Evolutionary conservation across 768 basidiomycete species (phyloP).

Genomic region (Auricularia sp.): DNA sequence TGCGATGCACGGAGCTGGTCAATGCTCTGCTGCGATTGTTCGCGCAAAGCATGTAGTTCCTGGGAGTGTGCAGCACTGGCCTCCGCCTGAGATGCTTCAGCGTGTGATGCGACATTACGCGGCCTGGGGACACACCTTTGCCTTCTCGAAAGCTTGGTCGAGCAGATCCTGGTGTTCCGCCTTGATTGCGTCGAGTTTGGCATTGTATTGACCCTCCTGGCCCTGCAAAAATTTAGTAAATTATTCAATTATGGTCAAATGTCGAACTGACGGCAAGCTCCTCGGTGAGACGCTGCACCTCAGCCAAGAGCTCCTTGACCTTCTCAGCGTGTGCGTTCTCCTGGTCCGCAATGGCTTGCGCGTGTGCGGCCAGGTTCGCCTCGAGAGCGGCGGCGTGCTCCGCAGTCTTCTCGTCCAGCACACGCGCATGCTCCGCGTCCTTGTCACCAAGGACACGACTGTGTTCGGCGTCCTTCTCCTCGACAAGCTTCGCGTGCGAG

Average conservation of each 20-base stretch:
- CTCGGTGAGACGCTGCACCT: constrained; percentile 45
- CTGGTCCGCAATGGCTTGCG: neutral
- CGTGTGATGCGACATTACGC: neutral
- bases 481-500: constrained; percentile 36
- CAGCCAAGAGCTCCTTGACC: constrained; percentile 43
- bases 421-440: neutral
- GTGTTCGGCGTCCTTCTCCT: neutral
- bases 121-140: constrained; percentile 45
- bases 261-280: neutral
- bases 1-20: constrained; percentile 61
- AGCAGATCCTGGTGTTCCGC: constrained; percentile 12
- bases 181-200: constrained; percentile 42
- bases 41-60: constrained; percentile 64
- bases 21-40: constrained; percentile 52
- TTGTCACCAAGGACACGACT: neutral
- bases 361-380: neutral
- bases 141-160: constrained; percentile 56
- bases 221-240: constrained; percentile 29
- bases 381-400: constrained; percentile 5
- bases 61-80: constrained; percentile 58
- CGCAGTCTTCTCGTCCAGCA: neutral
- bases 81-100: constrained; percentile 38
- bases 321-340: constrained; percentile 46
- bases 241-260: constrained; percentile 3
- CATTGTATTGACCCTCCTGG: constrained; percentile 59